Conservation (phyloP, 2,329 filamentous ascomycete genomes). For the Pseudogymnoascus sp. region DNA sequence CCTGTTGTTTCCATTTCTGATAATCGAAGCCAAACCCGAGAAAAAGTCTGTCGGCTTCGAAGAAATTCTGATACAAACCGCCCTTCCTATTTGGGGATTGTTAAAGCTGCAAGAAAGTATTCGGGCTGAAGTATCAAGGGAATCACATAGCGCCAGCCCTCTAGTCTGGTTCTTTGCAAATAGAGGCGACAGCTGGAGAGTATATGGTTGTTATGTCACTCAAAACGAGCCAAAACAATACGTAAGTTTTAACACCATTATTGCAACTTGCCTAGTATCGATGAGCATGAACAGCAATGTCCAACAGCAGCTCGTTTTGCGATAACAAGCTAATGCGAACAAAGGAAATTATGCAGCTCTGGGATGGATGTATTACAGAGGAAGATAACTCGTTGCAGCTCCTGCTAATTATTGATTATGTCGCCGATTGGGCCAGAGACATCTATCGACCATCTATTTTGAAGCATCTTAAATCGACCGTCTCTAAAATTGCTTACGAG, state of each 20-base stretch:
- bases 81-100: conserved; percentile 21
- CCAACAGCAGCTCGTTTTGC: not conserved
- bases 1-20: conserved; percentile 22
- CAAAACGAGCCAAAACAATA: not conserved
- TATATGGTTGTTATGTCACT: not conserved
- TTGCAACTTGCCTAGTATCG: not conserved
- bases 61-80: conserved; percentile 20
- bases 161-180: not conserved
- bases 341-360: conserved; percentile 19
- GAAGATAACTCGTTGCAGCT: conserved; percentile 24
- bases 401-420: conserved; percentile 27
- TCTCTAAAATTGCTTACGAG: not conserved
- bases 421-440: conserved; percentile 29
- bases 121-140: not conserved
- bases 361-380: conserved; percentile 20
- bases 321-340: not conserved
- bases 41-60: conserved; percentile 15
- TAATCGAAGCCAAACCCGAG: conserved; percentile 24
- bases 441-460: conserved; percentile 19
- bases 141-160: not conserved
- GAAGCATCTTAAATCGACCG: not conserved
- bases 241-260: not conserved
- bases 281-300: too few relatives aligned
- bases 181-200: not conserved
- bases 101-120: conserved; percentile 21